Evolutionary conservation across 148 eudicot species (phyloP).

Genomic region (Rhododendron ferrugineum): DNA sequence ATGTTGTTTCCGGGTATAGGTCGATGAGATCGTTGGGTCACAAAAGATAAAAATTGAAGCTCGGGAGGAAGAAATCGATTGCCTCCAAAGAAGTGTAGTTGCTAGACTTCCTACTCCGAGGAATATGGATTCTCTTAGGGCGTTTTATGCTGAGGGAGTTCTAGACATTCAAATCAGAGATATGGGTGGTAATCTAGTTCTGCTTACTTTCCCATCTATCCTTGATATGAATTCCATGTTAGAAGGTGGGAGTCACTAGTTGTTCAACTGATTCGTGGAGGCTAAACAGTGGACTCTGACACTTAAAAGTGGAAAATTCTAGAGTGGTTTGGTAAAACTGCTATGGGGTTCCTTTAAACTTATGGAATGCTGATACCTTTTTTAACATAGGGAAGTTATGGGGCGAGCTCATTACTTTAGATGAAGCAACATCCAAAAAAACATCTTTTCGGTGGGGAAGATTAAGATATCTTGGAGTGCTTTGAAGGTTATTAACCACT

Average conservation of each 20-base stretch:
- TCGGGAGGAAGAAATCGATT: background rate
- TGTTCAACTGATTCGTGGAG: background rate
- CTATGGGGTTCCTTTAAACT: background rate
- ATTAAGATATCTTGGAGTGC: background rate
- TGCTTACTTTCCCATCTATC: background rate
- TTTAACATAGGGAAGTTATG: background rate
- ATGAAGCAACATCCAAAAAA: background rate
- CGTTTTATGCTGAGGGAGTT: background rate
- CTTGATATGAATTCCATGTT: too few species aligned
- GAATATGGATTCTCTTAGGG: background rate
- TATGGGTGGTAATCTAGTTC: background rate
- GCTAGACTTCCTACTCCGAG: background rate
- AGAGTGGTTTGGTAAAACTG: background rate
- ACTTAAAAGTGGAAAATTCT: background rate
- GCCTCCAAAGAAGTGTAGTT: background rate
- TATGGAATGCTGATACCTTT: background rate
- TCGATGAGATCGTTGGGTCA: background rate
- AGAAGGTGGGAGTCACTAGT: too few species aligned
- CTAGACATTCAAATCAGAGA: background rate
- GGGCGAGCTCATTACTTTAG: background rate
- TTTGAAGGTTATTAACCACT: background rate
- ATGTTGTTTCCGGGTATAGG: background rate
- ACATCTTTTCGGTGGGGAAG: too few species aligned
- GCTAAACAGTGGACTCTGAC: background rate
- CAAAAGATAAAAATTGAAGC: background rate